phyloP scores from a whole-genome alignment of 805 yeast genomes.

The Pichia scutulata region DNA sequence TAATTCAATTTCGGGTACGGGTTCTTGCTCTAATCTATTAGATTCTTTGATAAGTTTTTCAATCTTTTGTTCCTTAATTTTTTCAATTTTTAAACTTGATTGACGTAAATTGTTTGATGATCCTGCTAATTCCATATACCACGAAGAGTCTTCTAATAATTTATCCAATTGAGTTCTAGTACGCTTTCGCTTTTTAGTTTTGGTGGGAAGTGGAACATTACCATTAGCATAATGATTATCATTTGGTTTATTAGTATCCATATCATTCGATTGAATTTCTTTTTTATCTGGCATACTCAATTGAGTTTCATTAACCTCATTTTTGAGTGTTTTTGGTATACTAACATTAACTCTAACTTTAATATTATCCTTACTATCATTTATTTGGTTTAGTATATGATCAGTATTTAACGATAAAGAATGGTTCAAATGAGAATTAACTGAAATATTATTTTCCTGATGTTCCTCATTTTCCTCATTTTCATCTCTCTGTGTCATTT shows the following conservation, averaged over 20 bases:
- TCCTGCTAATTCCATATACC: conserved; percentile 19
- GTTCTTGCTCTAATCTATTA: neutral
- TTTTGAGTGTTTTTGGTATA: neutral
- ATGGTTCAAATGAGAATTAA: neutral
- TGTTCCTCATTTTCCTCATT: neutral
- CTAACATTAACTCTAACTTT: neutral
- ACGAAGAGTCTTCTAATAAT: conserved; percentile 17
- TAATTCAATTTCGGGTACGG: neutral
- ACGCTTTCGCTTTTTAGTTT: neutral
- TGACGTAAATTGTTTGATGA: conserved; percentile 1
- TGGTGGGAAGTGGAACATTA: neutral
- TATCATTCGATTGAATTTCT: neutral
- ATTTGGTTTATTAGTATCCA: neutral
- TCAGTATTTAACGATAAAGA: neutral
- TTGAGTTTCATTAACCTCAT: neutral
- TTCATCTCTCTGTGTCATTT: neutral
- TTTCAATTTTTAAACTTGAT: conserved; percentile 8
- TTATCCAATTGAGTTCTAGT: neutral
- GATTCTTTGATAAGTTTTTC: neutral
- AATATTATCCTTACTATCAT: neutral
- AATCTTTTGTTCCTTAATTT: conserved; percentile 7
- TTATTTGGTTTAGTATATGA: neutral
- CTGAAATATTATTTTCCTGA: neutral
- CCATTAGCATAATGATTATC: too few species aligned
- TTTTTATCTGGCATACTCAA: neutral